Evolutionary conservation across 164 flowering plant genomes (phyloP).

Genomic region (Litsea cubeba): DNA sequence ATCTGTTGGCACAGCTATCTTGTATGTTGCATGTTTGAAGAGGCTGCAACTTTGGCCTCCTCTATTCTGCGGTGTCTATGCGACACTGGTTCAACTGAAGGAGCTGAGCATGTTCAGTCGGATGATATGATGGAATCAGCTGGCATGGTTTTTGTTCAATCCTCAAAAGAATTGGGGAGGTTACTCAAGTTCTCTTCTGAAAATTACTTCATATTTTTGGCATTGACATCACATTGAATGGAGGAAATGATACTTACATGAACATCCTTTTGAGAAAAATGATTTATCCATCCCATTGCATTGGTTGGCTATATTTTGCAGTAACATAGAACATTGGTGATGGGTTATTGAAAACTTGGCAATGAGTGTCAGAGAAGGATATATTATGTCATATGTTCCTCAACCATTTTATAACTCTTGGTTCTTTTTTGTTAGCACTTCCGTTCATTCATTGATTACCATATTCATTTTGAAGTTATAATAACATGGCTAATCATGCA

Average conservation of each 20-base stretch:
- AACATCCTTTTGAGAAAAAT: background rate
- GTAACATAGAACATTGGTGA: background rate
- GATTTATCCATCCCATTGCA: background rate
- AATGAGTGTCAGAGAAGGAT: background rate
- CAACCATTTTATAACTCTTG: background rate
- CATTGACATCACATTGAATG: background rate
- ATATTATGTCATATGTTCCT: background rate
- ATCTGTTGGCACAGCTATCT: conserved; percentile 49
- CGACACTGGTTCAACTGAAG: conserved; percentile 7
- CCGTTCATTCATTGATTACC: background rate
- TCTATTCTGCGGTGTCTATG: conserved; percentile 38
- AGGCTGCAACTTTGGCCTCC: conserved; percentile 48
- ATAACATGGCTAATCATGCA: no score
- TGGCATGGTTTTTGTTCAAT: conserved; percentile 83
- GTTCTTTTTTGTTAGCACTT: background rate
- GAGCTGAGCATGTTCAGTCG: conserved; percentile 21
- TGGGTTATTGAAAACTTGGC: background rate
- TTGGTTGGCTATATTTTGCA: background rate
- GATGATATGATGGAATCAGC: conserved; percentile 75
- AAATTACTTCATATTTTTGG: background rate
- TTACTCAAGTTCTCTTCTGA: conserved; percentile 8
- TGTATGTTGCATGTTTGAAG: conserved; percentile 67
- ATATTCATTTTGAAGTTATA: no score
- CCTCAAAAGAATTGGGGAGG: conserved; percentile 66
- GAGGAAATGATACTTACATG: background rate